Conservation (phyloP, 1,139 yeast species). For the Debaryomycetaceae sp. region DNA sequence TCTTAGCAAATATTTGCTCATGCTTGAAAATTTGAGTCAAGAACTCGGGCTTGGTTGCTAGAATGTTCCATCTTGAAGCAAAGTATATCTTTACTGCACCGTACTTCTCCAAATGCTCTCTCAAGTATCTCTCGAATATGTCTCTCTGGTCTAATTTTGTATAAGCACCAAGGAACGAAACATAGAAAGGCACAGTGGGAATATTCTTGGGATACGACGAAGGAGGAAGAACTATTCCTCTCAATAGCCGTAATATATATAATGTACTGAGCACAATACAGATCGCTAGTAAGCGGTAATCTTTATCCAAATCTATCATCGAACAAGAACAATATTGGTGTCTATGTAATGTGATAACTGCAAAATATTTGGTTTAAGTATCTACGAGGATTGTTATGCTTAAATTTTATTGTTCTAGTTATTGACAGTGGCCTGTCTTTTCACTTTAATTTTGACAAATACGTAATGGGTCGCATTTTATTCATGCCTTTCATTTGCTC, state of each 20-base stretch:
- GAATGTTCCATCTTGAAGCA: conserved; percentile 61
- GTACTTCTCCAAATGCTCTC: conserved; percentile 38
- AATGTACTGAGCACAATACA: neutral
- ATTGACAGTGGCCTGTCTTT: too few species aligned
- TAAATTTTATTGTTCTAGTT: neutral
- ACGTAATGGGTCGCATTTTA: too few species aligned
- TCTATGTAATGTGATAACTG: neutral
- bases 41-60: conserved; percentile 49
- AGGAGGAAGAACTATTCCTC: conserved; percentile 26
- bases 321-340: neutral
- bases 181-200: conserved; percentile 63
- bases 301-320: neutral
- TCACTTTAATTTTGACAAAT: too few species aligned
- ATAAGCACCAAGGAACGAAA: conserved; percentile 46
- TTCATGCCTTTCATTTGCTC: too few species aligned
- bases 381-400: neutral
- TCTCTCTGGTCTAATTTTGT: conserved; percentile 48
- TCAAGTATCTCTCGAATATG: conserved; percentile 39
- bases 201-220: conserved; percentile 36
- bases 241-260: conserved; percentile 7
- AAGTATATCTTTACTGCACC: conserved; percentile 63
- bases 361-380: neutral
- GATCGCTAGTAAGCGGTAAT: neutral
- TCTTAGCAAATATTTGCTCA: conserved; percentile 50
- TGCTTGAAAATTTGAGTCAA: conserved; percentile 46